phyloP scores from a whole-genome alignment of 129 eudicot genomes.

The Helichrysum umbraculigerum region DNA sequence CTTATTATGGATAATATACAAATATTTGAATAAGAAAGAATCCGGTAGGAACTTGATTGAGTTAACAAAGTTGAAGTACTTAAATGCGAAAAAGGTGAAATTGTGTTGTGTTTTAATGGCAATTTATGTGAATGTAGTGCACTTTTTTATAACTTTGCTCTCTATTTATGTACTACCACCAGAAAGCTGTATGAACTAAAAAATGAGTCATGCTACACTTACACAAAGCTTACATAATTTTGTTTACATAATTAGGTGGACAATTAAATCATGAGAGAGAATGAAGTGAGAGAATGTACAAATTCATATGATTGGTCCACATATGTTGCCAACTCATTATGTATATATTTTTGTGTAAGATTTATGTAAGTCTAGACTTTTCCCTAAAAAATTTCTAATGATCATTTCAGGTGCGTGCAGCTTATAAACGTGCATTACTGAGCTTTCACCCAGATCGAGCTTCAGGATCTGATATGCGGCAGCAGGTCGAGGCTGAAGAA shows the following conservation, averaged over 20 bases:
- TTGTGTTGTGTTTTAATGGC: background rate
- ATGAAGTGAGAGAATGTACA: no score
- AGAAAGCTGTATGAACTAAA: background rate
- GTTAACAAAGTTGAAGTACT: background rate
- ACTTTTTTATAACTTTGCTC: background rate
- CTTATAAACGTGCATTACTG: constrained; percentile 74
- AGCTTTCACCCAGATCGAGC: constrained; percentile 90
- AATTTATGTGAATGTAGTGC: background rate
- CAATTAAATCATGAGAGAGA: no score
- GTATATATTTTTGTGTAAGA: no score
- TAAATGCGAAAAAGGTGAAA: background rate
- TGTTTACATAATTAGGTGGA: no score
- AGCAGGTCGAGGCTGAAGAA: constrained; percentile 94
- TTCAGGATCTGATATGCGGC: constrained; percentile 58
- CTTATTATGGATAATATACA: background rate
- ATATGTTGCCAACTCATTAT: no score
- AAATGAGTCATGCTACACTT: no score
- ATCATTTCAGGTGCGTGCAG: constrained; percentile 70
- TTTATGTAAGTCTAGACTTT: no score
- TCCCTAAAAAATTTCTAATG: constrained; percentile 1
- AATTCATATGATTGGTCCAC: no score
- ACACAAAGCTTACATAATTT: no score
- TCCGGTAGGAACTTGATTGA: background rate
- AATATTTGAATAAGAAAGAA: background rate
- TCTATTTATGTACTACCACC: background rate